phyloP scores from a whole-genome alignment of 2,329 filamentous ascomycete genomes.

The Allantophomopsis lycopodina region DNA sequence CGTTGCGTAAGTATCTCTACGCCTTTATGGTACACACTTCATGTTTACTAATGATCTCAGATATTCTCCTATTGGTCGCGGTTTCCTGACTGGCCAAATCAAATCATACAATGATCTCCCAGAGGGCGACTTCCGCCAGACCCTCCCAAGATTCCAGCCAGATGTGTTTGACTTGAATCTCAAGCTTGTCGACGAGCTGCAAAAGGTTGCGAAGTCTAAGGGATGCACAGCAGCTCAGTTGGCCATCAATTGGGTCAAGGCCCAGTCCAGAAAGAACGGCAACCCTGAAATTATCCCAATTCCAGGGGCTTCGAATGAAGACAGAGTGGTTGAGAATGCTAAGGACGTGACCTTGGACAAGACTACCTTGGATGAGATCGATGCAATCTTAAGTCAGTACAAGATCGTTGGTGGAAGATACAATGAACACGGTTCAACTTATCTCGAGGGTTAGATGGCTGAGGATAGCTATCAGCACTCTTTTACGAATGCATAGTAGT shows the following conservation, averaged over 20 bases:
- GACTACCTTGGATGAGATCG: constrained; percentile 17
- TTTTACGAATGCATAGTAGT: neutral
- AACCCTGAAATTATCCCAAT: constrained; percentile 18
- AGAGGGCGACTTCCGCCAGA: constrained; percentile 38
- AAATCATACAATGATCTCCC: constrained; percentile 38
- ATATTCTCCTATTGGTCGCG: constrained; percentile 58
- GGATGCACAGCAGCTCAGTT: constrained; percentile 47
- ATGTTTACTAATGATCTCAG: constrained; percentile 8
- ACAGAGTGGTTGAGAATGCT: constrained; percentile 19
- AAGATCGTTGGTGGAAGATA: constrained; percentile 5
- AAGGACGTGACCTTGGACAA: constrained; percentile 12
- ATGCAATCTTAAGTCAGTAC: constrained; percentile 10
- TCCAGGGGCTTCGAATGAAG: constrained; percentile 14
- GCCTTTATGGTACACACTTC: neutral
- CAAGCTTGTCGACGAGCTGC: constrained; percentile 41
- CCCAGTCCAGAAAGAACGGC: constrained; percentile 24
- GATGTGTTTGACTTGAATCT: constrained; percentile 53
- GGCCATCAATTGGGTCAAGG: constrained; percentile 48
- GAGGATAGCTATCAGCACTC: neutral
- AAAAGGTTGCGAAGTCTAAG: constrained; percentile 44
- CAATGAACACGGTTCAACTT: constrained; percentile 4
- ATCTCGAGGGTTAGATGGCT: constrained; percentile 1
- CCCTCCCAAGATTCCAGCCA: constrained; percentile 44
- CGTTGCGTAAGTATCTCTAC: constrained; percentile 29
- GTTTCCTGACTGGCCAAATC: constrained; percentile 40